A percentile compares a stretch with the other conserved stretches of the same genome.
These are phyloP conservation scores for Porodaedalea pini DNA, from an alignment of 1,284 basidiomycete genomes.

Conservation along the genomic window DNA sequence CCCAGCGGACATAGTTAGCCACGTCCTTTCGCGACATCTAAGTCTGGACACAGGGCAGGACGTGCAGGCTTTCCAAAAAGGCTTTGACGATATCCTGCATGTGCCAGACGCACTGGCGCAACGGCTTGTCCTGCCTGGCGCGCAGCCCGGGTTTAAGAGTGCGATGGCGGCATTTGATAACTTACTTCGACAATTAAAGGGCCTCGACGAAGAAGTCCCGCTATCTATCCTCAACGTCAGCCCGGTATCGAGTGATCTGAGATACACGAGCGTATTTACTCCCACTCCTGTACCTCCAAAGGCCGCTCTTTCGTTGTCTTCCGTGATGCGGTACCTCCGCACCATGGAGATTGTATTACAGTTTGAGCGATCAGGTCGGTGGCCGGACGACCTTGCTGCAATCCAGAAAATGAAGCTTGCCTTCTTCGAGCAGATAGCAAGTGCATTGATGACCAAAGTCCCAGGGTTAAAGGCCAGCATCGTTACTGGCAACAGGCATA, in stretches of 20 bases:
- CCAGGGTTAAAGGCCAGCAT: constrained; percentile 57
- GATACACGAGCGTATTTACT: constrained; percentile 82
- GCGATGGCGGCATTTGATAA: constrained; percentile 80
- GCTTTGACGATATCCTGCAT: constrained; percentile 66
- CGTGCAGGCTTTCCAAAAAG: constrained; percentile 56
- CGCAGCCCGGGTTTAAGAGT: constrained; percentile 68
- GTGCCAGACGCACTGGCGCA: constrained; percentile 58
- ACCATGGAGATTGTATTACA: constrained; percentile 76
- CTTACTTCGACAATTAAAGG: constrained; percentile 76
- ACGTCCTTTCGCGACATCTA: constrained; percentile 78
- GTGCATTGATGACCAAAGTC: constrained; percentile 52
- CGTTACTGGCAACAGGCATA: constrained; percentile 48
- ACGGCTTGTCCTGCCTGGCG: constrained; percentile 35
- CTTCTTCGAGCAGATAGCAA: constrained; percentile 78
- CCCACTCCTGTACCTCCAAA: constrained; percentile 56
- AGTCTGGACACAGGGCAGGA: constrained; percentile 46
- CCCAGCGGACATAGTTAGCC: constrained; percentile 69
- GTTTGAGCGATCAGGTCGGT: constrained; percentile 87
- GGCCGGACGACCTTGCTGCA: constrained; percentile 93
- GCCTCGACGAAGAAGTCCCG: constrained; percentile 76
- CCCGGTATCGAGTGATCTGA: constrained; percentile 70
- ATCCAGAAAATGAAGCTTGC: constrained; percentile 96
- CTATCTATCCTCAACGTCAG: constrained; percentile 77
- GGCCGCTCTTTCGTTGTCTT: constrained; percentile 44
- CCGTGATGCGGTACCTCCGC: constrained; percentile 61